Percentiles rank a stretch among this genome's conserved stretches.
Conservation (phyloP, 805 yeast species). For the Priceomyces melissophilus region DNA sequence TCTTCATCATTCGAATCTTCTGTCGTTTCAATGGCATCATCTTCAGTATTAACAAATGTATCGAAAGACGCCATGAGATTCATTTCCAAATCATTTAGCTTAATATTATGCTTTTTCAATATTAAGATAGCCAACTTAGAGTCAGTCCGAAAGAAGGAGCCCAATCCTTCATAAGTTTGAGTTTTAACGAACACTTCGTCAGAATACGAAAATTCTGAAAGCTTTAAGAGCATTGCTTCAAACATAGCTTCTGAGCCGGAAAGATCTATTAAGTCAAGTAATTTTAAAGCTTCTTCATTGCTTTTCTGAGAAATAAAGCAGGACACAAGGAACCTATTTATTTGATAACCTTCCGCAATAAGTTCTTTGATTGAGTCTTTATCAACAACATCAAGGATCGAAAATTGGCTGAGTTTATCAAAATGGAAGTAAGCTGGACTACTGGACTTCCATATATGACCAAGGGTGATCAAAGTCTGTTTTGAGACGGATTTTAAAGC, state of each 20-base stretch:
- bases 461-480: constrained; percentile 37
- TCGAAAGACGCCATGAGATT: constrained; percentile 61
- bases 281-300: constrained; percentile 14
- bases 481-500: constrained; percentile 20
- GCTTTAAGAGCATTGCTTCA: constrained; percentile 12
- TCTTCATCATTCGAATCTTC: constrained; percentile 22
- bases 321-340: constrained; percentile 28
- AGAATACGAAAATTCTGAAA: constrained; percentile 10
- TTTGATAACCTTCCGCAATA: constrained; percentile 22
- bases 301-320: constrained; percentile 26
- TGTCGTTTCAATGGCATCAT: constrained; percentile 31
- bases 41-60: constrained; percentile 19
- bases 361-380: constrained; percentile 11
- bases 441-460: constrained; percentile 36
- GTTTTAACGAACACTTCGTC: constrained; percentile 15
- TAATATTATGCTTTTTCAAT: constrained; percentile 16
- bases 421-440: constrained; percentile 7
- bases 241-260: constrained; percentile 12
- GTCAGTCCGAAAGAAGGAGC: constrained; percentile 18
- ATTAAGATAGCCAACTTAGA: constrained; percentile 16
- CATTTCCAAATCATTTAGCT: constrained; percentile 45
- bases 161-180: constrained; percentile 16
- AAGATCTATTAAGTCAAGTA: constrained; percentile 22
- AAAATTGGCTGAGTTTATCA: constrained; percentile 18
- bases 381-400: constrained; percentile 4